phyloP scores from a whole-genome alignment of 2,329 filamentous ascomycete species.

The Pestalotiopsis sp. region DNA sequence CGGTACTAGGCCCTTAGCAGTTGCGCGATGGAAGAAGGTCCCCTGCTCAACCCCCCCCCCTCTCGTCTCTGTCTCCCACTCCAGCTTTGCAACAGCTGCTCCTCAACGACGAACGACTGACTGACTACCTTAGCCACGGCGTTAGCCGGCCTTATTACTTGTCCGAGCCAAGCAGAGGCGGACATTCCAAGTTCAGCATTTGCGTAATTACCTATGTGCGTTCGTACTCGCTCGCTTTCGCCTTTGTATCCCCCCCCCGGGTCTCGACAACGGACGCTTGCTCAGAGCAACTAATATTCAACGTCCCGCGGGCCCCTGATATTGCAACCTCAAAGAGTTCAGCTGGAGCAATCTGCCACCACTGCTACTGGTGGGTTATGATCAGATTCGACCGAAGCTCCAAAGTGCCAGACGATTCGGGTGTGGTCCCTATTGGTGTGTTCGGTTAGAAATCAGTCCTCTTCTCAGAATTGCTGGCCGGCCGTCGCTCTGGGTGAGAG shows the following conservation, averaged over 20 bases:
- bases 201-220: background rate
- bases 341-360: background rate
- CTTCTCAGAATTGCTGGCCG: background rate
- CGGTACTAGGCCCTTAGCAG: background rate
- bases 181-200: background rate
- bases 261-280: background rate
- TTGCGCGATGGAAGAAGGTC: conserved; percentile 1
- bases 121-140: background rate
- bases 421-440: conserved; percentile 3
- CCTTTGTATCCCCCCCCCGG: background rate
- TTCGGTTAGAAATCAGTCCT: background rate
- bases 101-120: too few species aligned
- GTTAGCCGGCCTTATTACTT: background rate
- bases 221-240: background rate
- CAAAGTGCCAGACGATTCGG: conserved; percentile 6
- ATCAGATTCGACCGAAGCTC: conserved; percentile 6
- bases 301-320: background rate
- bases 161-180: background rate
- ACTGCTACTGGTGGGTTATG: conserved; percentile 1
- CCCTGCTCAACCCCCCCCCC: background rate
- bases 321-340: background rate
- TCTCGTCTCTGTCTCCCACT: background rate
- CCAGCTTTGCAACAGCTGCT: background rate
- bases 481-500: background rate
- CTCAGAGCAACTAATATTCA: background rate